phyloP scores from a whole-genome alignment of 2,329 filamentous ascomycete genomes.

The Colletotrichum neosansevieriae region DNA sequence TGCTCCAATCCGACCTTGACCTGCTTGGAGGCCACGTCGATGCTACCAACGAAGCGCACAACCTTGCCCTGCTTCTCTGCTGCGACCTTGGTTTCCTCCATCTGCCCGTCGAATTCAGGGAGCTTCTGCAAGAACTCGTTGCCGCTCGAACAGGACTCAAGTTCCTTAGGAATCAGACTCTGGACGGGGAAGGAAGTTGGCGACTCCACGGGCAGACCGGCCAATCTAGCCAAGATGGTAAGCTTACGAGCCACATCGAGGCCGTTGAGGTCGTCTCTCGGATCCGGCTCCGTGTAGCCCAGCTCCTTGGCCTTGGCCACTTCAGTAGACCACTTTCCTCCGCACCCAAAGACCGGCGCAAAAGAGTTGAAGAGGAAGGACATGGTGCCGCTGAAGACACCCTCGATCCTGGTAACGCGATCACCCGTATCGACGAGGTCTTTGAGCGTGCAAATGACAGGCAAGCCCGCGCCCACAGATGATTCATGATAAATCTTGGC shows the following conservation, averaged over 20 bases:
- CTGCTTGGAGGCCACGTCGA: conserved; percentile 82
- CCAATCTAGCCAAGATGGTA: conserved; percentile 90
- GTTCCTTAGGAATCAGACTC: conserved; percentile 88
- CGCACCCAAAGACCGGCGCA: conserved; percentile 80
- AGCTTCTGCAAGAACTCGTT: conserved; percentile 88
- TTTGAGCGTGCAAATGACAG: conserved; percentile 91
- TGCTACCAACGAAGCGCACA: conserved; percentile 92
- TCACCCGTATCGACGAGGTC: conserved; percentile 97
- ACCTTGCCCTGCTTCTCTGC: conserved; percentile 92
- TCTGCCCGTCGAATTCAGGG: conserved; percentile 85
- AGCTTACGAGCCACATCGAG: conserved; percentile 95
- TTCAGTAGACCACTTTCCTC: conserved; percentile 89
- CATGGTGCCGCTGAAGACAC: conserved; percentile 97
- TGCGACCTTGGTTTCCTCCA: conserved; percentile 88
- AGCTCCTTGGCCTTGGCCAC: conserved; percentile 92
- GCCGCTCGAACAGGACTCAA: conserved; percentile 81
- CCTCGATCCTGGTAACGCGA: conserved; percentile 90
- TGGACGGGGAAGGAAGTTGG: conserved; percentile 94
- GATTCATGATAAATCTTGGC: conserved; percentile 96
- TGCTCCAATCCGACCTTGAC: conserved; percentile 95
- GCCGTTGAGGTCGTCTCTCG: conserved; percentile 87
- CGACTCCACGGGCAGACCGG: conserved; percentile 83
- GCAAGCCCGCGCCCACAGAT: conserved; percentile 91
- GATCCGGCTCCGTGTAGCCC: conserved; percentile 92
- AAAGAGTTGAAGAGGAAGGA: conserved; percentile 99